phyloP scores from a whole-genome alignment of 306 rosid species.

The Dryas octopetala region DNA sequence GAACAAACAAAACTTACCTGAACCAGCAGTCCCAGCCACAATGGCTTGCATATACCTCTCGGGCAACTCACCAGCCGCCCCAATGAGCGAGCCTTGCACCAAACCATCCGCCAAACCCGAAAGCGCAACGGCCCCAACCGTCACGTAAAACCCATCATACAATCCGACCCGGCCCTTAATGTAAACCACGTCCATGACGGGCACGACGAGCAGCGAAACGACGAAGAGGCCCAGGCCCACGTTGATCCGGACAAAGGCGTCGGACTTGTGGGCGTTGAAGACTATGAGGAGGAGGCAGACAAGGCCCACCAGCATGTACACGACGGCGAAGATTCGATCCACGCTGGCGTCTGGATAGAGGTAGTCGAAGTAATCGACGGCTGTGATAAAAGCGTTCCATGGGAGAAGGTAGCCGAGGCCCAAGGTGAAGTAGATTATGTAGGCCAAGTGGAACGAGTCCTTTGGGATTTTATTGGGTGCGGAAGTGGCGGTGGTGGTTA shows the following conservation, averaged over 20 bases:
- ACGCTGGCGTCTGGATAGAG: constrained; percentile 80
- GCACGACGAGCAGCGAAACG: constrained; percentile 55
- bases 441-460: constrained; percentile 60
- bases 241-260: constrained; percentile 61
- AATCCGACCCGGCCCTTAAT: constrained; percentile 74
- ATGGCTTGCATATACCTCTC: constrained; percentile 84
- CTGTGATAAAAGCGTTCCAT: constrained; percentile 94
- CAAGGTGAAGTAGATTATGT: constrained; percentile 66
- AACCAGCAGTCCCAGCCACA: constrained; percentile 85
- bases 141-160: constrained; percentile 59
- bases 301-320: constrained; percentile 56
- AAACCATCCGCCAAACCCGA: constrained; percentile 64
- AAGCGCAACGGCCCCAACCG: constrained; percentile 52
- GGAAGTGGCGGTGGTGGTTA: not conserved
- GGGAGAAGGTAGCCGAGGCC: constrained; percentile 88
- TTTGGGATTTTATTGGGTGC: constrained; percentile 36
- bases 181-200: constrained; percentile 53
- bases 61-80: constrained; percentile 85
- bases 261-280: constrained; percentile 58
- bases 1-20: constrained; percentile 38
- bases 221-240: constrained; percentile 60
- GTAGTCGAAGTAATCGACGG: constrained; percentile 80
- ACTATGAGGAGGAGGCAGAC: constrained; percentile 52
- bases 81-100: constrained; percentile 77
- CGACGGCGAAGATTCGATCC: constrained; percentile 81